phyloP scores from a whole-genome alignment of 139 green algal genomes.

The Medakamo hakoo region DNA sequence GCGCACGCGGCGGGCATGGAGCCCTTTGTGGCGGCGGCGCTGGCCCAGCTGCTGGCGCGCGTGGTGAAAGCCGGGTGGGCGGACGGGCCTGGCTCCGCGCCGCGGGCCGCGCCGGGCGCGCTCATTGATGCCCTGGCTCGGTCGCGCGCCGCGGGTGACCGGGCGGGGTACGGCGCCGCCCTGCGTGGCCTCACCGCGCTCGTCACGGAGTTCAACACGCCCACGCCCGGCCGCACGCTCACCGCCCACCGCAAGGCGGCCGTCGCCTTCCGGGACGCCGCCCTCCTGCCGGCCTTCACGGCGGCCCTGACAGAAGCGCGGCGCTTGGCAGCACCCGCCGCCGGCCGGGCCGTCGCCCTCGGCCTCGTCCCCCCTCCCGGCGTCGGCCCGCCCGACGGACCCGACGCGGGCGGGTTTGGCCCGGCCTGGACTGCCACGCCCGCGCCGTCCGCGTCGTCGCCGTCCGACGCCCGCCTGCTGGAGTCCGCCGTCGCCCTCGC shows the following conservation, averaged over 20 bases:
- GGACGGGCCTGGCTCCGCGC: too few species aligned
- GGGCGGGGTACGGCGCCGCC: slow-evolving; percentile 59
- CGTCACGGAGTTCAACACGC: slow-evolving; percentile 83
- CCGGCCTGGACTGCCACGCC: too few species aligned
- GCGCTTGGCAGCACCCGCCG: slow-evolving; percentile 23
- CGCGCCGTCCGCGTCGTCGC: too few species aligned
- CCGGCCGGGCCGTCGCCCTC: slow-evolving; percentile 6
- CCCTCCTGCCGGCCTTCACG: slow-evolving; percentile 31
- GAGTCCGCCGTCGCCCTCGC: slow-evolving; percentile 62
- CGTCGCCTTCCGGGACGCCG: slow-evolving; percentile 28
- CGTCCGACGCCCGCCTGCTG: slow-evolving; percentile 56
- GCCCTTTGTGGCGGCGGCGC: slow-evolving; percentile 59
- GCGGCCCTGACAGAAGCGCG: slow-evolving; percentile 36
- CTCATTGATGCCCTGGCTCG: too few species aligned
- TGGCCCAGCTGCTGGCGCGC: slow-evolving; percentile 78
- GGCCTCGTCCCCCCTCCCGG: too few species aligned
- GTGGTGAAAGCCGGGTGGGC: slow-evolving; percentile 91
- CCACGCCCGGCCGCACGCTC: slow-evolving; percentile 66
- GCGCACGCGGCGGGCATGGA: slow-evolving; percentile 52
- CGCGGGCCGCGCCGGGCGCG: too few species aligned
- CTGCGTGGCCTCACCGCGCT: slow-evolving; percentile 77
- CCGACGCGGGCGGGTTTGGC: too few species aligned
- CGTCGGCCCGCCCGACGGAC: too few species aligned
- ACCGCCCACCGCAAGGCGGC: slow-evolving; percentile 82
- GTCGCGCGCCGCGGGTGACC: background rate